Evolutionary conservation across 2,329 filamentous ascomycete genomes (phyloP).

Genomic region (Paraphaeosphaeria sporulosa): DNA sequence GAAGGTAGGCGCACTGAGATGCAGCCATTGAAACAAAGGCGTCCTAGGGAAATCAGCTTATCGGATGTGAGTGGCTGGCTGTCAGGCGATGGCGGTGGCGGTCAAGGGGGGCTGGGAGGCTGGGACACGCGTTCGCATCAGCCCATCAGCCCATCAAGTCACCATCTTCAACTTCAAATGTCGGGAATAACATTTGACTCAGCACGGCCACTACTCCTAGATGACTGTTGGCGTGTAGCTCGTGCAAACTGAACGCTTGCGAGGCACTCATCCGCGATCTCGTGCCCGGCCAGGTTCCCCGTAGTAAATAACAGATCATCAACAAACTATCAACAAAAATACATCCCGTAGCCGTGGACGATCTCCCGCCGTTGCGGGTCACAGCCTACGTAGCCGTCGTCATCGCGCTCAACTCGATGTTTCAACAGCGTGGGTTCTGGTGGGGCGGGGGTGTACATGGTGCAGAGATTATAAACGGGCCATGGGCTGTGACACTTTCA

Average conservation of each 20-base stretch:
- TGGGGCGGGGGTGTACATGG: not conserved
- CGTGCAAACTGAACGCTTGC: not conserved
- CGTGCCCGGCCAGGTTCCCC: not conserved
- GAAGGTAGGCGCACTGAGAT: not conserved
- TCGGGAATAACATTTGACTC: not conserved
- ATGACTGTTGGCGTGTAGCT: not conserved
- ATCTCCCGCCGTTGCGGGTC: not conserved
- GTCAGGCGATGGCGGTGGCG: no score
- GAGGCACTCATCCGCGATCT: not conserved
- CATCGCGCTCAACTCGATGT: not conserved
- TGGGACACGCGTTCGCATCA: not conserved
- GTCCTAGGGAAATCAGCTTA: not conserved
- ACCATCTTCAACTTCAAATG: no score
- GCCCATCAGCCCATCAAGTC: no score
- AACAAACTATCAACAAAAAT: not conserved
- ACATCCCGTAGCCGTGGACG: not conserved
- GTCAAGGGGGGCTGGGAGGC: not conserved
- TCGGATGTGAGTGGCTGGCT: not conserved
- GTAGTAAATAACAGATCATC: not conserved
- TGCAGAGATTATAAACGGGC: not conserved
- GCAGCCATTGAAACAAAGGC: not conserved
- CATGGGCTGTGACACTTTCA: not conserved
- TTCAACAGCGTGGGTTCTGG: not conserved
- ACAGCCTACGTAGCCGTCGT: not conserved
- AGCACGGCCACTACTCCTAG: not conserved